Base-by-base conservation (phyloP, 306 rosid genomes). In the Cucumis cinereus region DNA sequence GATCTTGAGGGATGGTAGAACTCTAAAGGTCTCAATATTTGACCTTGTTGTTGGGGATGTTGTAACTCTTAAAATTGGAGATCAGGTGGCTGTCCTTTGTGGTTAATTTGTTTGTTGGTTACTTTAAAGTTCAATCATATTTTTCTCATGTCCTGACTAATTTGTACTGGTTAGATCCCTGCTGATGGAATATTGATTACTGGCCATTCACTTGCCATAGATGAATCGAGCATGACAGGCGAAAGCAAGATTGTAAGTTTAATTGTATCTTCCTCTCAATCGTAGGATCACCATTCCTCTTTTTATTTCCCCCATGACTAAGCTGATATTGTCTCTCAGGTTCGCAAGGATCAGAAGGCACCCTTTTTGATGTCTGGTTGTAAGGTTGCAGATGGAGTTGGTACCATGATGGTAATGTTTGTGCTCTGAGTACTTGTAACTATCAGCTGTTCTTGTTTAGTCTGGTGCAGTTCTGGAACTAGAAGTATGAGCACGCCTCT, bases 151-250 rank as follows among this genome's bases (percentile, higher is more conserved):
- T 17, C 16, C 78, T 57, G 28, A 36, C 71, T 55, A 64, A 74
- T 26, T 41, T 81, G 58, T 22, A 52, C 47, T 59, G 10, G 76
- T 59, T 75, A 94, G 99, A 93, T 94, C 79, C 97, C 99, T 80
- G 99, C 97, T 36, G 99, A 94, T 82, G 99, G 99, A 86, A 84
- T 94, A 53, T 62, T 94, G 79, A 86, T 92, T 73, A 69, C 84
- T 1, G 90, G 97, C 40, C 99, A 94, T 83, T 94, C 99, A 81
- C 90, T 94, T 66, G 88, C 96, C 15, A 87, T 94, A 4, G 99
- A 94, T 83, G 99, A 94, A 82, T 94, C 99, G 72, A 94, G 99
- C 86, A 94, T 94, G 99, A 94, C 99, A 9, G 99, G 99, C 22
- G 99, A 94, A 89, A 92, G 99, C 96, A 94, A 94, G 86, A 90